Conservation (phyloP, 192 early-diverging fungal genomes). For the Podila epicladia region DNA sequence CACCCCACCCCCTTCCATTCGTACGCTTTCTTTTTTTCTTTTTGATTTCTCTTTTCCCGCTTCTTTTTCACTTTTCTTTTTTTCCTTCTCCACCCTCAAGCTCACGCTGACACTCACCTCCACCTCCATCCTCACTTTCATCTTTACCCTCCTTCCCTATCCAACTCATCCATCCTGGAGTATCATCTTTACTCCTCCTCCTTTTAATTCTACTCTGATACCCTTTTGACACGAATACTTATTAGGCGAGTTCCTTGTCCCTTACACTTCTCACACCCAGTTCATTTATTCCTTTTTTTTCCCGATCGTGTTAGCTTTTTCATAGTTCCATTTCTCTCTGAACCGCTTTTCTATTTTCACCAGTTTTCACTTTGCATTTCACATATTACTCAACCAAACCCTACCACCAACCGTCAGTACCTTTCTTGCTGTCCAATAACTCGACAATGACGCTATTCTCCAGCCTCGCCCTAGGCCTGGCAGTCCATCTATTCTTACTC, state of each 20-base stretch:
- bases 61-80: not conserved
- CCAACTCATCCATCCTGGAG: not conserved
- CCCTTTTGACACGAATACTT: not conserved
- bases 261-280: not conserved
- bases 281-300: not conserved
- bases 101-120: not conserved
- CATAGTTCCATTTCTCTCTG: not conserved
- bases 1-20: too few relatives aligned
- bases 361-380: not conserved
- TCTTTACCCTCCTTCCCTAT: slow-evolving; percentile 3
- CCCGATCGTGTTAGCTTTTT: not conserved
- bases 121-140: not conserved
- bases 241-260: not conserved
- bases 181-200: not conserved
- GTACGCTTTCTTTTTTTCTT: not conserved
- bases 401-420: too few relatives aligned
- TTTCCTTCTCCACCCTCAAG: not conserved
- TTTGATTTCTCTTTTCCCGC: not conserved
- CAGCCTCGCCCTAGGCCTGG: too few relatives aligned
- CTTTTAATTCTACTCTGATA: too few relatives aligned
- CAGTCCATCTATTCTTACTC: too few relatives aligned
- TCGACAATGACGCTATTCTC: too few relatives aligned
- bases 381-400: too few relatives aligned
- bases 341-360: not conserved
- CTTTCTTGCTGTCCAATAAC: too few relatives aligned